Evolutionary conservation across 306 rosid genomes (phyloP).

Genomic region (Prunus mume): DNA sequence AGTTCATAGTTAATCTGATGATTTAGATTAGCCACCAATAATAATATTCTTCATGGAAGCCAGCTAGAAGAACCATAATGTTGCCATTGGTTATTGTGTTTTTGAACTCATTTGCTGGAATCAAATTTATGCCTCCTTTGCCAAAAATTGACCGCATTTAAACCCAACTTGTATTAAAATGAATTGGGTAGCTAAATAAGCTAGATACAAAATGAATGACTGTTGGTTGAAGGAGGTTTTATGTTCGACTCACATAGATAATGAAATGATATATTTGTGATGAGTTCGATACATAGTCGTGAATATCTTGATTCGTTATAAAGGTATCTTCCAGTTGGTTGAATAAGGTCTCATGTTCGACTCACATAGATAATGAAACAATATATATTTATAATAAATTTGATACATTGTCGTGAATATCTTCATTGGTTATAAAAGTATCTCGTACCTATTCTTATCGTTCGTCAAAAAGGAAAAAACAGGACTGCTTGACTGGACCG

Average conservation of each 20-base stretch:
- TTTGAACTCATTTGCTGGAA: background rate
- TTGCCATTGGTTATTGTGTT: background rate
- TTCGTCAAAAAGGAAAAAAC: background rate
- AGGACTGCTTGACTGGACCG: background rate
- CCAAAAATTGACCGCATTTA: background rate
- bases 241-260: too few species aligned
- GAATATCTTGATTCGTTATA: background rate
- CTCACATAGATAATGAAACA: too few species aligned
- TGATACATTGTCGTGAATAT: background rate
- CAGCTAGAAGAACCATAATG: background rate
- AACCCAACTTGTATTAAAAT: background rate
- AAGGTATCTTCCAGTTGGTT: too few species aligned
- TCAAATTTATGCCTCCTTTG: background rate
- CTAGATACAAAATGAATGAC: background rate
- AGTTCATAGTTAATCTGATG: background rate
- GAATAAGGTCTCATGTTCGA: too few species aligned
- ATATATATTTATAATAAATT: background rate
- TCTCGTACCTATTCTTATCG: too few species aligned
- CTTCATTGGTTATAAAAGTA: too few species aligned
- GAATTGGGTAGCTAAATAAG: background rate
- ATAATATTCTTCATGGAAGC: conserved; percentile 18
- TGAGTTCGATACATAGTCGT: background rate
- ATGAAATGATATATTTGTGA: background rate
- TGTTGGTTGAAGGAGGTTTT: too few species aligned
- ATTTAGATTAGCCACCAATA: background rate